A percentile compares a stretch with the other conserved stretches of the same genome.
These are phyloP conservation scores for Diaporthe citriasiana DNA, from an alignment of 2,329 filamentous ascomycete species.

Conservation along the genomic window DNA sequence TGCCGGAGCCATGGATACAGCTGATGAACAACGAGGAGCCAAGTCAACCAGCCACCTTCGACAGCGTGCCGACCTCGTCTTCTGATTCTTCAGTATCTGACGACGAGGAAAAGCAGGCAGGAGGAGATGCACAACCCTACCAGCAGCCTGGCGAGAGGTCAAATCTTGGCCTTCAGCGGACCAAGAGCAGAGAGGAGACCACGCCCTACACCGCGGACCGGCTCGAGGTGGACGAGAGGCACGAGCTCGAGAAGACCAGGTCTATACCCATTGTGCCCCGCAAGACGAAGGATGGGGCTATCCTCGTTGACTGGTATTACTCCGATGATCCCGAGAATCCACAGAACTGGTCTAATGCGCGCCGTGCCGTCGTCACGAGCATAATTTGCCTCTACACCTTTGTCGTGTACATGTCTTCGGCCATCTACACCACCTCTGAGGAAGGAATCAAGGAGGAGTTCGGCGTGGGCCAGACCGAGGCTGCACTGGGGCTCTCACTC, in stretches of 20 bases:
- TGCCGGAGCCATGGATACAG: slow-evolving; percentile 74
- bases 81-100: slow-evolving; percentile 38
- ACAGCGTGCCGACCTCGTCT: slow-evolving; percentile 34
- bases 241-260: slow-evolving; percentile 48
- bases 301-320: slow-evolving; percentile 57
- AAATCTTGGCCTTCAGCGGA: slow-evolving; percentile 43
- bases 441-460: slow-evolving; percentile 64
- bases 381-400: slow-evolving; percentile 66
- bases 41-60: slow-evolving; percentile 35
- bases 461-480: slow-evolving; percentile 60
- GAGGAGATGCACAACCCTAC: slow-evolving; percentile 43
- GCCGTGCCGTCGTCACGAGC: slow-evolving; percentile 53
- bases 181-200: slow-evolving; percentile 47
- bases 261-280: slow-evolving; percentile 50
- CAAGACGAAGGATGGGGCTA: slow-evolving; percentile 49
- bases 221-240: slow-evolving; percentile 46
- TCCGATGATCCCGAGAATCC: slow-evolving; percentile 66
- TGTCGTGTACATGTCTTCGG: slow-evolving; percentile 54
- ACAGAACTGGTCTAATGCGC: slow-evolving; percentile 61
- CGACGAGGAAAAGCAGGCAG: slow-evolving; percentile 46
- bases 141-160: slow-evolving; percentile 34
- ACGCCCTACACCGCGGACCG: slow-evolving; percentile 46
- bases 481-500: slow-evolving; percentile 67
- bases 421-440: slow-evolving; percentile 57
- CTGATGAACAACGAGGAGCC: slow-evolving; percentile 80